Evolutionary conservation across 2,329 filamentous ascomycete genomes (phyloP), one percentile per base, ranked within the genome.

Genomic region (Colletotrichum plurivorum): DNA sequence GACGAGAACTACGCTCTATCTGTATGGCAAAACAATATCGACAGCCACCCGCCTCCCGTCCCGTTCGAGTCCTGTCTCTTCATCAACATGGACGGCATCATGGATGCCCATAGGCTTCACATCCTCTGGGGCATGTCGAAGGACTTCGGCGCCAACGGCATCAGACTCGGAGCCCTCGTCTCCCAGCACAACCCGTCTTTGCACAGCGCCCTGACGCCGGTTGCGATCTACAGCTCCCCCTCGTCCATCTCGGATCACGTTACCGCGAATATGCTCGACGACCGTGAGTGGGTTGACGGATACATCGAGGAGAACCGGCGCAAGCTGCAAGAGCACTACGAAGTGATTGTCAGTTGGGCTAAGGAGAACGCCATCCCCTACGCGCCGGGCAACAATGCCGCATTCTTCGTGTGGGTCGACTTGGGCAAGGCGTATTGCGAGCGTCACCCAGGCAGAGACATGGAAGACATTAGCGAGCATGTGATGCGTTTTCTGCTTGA

Each of bases 401-500:
- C 82, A 0, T 88, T 89, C 73, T 89, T 89, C 72, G 73, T 89
- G 1, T 89, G 86, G 85, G 77, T 85, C 2, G 78, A 88, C 71
- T 76, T 89, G 1, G 78, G 80, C 2, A 64, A 71, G 74, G 39
- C 75, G 67, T 25, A 91, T 93, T 1, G 84, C 87, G 57, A 93
- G 89, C 41, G 93, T 93, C 0, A 85, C 93, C 53, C 94, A 93
- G 76, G 96, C 93, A 93, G 93, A 95, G 78, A 93, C 90, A 0
- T 95, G 94, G 76, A 91, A 92, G 55, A 59, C 20, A n/a, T 57
- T 7, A 52, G 27, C 41, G 22, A n/a, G 3, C 59, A 41, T 8
- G 39, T 58, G 0, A 56, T 56, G 64, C 10, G 51, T 2, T 51
- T 52, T 13, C 46, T 83, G 58, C 63, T 82, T 22, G 59, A 64